phyloP scores from a whole-genome alignment of 1,139 yeast genomes.

The Scheffersomyces stambukii region DNA sequence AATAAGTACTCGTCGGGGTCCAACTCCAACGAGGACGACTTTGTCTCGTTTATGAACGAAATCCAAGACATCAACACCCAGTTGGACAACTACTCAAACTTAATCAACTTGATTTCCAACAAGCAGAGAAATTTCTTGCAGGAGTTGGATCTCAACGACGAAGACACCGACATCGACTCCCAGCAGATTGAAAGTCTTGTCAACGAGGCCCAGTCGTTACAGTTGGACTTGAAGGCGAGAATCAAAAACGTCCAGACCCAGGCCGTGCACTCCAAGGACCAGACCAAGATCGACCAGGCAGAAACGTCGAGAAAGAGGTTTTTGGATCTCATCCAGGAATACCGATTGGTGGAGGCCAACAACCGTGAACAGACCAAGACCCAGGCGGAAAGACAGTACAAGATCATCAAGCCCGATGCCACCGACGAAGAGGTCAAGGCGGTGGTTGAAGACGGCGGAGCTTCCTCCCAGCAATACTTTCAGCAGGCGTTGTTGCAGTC shows the following conservation, averaged over 20 bases:
- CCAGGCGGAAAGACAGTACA: constrained; percentile 91
- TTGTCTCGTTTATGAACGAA: constrained; percentile 76
- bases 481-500: constrained; percentile 91
- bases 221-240: constrained; percentile 67
- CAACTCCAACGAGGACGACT: constrained; percentile 51
- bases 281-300: constrained; percentile 84
- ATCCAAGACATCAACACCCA: constrained; percentile 78
- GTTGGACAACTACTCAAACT: constrained; percentile 72
- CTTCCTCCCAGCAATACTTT: constrained; percentile 89
- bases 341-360: constrained; percentile 81
- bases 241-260: constrained; percentile 69
- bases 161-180: constrained; percentile 66
- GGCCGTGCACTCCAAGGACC: constrained; percentile 59
- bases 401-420: constrained; percentile 91
- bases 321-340: constrained; percentile 79
- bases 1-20: constrained; percentile 17
- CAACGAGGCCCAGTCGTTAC: constrained; percentile 75
- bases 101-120: constrained; percentile 74
- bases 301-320: constrained; percentile 85
- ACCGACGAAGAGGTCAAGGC: constrained; percentile 77
- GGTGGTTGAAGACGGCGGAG: constrained; percentile 80
- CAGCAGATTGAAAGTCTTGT: constrained; percentile 74
- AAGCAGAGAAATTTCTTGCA: constrained; percentile 80
- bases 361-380: constrained; percentile 80
- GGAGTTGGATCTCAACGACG: constrained; percentile 73